Conservation (phyloP, 179 eudicot species). For the Pouteria campechiana region DNA sequence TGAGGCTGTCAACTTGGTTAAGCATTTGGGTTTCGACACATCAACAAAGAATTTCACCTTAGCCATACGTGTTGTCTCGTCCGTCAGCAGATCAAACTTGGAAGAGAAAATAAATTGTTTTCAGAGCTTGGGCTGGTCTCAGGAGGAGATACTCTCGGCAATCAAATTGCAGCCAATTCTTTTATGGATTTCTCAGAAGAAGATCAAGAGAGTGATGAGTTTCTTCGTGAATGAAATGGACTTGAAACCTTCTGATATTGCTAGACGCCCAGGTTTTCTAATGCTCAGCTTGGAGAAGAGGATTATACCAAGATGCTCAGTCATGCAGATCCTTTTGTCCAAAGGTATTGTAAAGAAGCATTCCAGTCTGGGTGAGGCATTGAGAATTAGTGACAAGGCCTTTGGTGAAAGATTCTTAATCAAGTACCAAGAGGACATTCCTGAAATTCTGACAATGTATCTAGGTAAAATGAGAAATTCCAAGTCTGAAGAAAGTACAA, state of each 20-base stretch:
- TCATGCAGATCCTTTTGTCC: conserved; percentile 2
- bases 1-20: neutral
- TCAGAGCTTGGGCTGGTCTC: conserved; percentile 5
- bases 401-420: conserved; percentile 11
- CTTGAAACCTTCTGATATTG: neutral
- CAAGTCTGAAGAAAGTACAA: no score
- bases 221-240: conserved; percentile 14
- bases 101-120: neutral
- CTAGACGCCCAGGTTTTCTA: conserved; percentile 1
- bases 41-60: neutral
- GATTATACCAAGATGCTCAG: conserved; percentile 23
- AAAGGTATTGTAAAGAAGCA: conserved; percentile 12
- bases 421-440: conserved; percentile 9
- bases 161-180: no score
- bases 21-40: conserved; percentile 1
- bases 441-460: no score
- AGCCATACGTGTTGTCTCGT: neutral
- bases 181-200: no score
- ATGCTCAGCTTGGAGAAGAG: conserved; percentile 15
- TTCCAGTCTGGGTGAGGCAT: neutral
- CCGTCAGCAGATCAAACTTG: neutral
- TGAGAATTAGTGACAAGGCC: neutral
- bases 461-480: no score
- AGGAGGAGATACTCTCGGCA: neutral
- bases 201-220: conserved; percentile 10